Evolutionary conservation across 1,139 yeast species (phyloP).

Genomic region (Entelexis sorbosivorans): DNA sequence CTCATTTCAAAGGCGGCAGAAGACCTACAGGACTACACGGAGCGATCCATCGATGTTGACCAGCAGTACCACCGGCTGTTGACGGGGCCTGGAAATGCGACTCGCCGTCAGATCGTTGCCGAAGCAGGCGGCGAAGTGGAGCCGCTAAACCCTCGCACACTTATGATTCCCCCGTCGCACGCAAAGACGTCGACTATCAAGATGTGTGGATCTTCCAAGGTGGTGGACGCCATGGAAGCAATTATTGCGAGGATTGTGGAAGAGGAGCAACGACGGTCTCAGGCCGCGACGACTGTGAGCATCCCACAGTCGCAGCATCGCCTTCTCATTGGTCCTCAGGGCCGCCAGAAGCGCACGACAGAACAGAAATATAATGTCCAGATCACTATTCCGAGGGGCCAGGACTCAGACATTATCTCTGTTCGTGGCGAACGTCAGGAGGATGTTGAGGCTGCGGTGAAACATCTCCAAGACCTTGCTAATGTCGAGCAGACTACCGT

Average conservation of each 20-base stretch:
- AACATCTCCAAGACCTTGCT: constrained; percentile 28
- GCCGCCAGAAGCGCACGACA: constrained; percentile 58
- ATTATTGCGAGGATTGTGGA: constrained; percentile 56
- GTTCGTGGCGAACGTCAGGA: constrained; percentile 29
- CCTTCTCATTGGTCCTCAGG: constrained; percentile 71
- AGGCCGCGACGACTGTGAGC: constrained; percentile 45
- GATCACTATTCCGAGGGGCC: constrained; percentile 50
- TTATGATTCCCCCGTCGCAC: constrained; percentile 67
- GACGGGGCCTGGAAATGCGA: constrained; percentile 73
- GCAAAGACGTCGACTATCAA: constrained; percentile 45
- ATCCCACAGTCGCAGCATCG: constrained; percentile 70
- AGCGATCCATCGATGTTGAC: constrained; percentile 56
- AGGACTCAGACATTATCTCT: constrained; percentile 29
- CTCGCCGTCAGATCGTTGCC: constrained; percentile 60
- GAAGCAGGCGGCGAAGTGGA: constrained; percentile 67
- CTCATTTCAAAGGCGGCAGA: constrained; percentile 54
- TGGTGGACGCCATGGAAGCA: constrained; percentile 59
- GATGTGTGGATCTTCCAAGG: constrained; percentile 61
- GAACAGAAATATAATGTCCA: constrained; percentile 59
- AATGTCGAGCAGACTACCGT: constrained; percentile 36
- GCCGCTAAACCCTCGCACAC: constrained; percentile 36
- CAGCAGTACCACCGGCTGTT: constrained; percentile 69
- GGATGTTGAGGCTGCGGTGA: constrained; percentile 30
- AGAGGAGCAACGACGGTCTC: constrained; percentile 45
- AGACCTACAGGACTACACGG: constrained; percentile 55